A percentile compares a stretch with the other conserved stretches of the same genome.
phyloP scores from a whole-genome alignment of 805 yeast genomes.

The Candida endomychidarum region DNA sequence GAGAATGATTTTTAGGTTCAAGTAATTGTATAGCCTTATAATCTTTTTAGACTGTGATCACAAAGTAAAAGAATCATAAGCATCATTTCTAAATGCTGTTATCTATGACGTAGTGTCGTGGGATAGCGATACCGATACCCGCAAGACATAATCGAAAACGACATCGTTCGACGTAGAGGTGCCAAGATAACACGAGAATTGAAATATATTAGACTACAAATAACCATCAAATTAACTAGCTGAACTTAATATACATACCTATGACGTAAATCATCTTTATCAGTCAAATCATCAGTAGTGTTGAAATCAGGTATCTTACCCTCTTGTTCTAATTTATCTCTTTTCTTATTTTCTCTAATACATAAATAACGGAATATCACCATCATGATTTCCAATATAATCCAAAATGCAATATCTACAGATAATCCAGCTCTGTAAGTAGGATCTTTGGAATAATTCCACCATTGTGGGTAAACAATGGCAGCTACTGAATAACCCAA shows the following conservation, averaged over 20 bases:
- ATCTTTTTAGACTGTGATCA: too few relatives aligned
- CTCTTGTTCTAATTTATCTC: conserved; percentile 23
- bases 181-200: too few relatives aligned
- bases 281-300: conserved; percentile 49
- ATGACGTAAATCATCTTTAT: conserved; percentile 29
- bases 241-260: neutral
- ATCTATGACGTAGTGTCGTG: too few relatives aligned
- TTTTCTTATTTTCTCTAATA: conserved; percentile 38
- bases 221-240: too few relatives aligned
- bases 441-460: conserved; percentile 44
- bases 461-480: conserved; percentile 55
- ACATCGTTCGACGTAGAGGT: too few relatives aligned
- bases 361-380: conserved; percentile 17
- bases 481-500: conserved; percentile 55
- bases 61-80: too few relatives aligned
- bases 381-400: conserved; percentile 21
- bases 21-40: too few relatives aligned
- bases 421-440: conserved; percentile 41
- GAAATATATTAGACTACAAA: too few relatives aligned
- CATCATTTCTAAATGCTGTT: too few relatives aligned
- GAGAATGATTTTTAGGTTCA: too few relatives aligned
- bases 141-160: too few relatives aligned
- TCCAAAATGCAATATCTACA: conserved; percentile 29
- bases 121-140: too few relatives aligned
- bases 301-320: conserved; percentile 33